Conservation (phyloP, 2,329 filamentous ascomycete genomes). For the Diaporthe australafricana region DNA sequence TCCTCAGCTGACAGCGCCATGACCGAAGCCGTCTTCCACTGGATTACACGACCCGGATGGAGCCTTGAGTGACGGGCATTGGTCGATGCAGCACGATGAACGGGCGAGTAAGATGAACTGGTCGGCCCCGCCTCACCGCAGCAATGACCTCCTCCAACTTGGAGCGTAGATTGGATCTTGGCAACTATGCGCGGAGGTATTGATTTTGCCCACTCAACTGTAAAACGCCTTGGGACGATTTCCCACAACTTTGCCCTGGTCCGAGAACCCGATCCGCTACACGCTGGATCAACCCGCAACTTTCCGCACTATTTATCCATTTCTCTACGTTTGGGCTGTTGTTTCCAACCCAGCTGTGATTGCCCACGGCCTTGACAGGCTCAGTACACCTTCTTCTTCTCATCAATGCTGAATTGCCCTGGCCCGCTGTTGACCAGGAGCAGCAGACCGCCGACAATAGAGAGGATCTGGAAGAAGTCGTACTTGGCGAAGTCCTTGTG, state of each 20-base stretch:
- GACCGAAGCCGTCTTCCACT: not conserved
- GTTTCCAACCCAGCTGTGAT: not conserved
- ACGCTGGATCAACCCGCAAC: constrained; percentile 19
- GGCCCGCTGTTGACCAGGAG: constrained; percentile 99
- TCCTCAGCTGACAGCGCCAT: not conserved
- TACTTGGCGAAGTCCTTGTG: constrained; percentile 99
- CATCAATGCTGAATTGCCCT: constrained; percentile 96
- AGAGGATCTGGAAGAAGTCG: constrained; percentile 99
- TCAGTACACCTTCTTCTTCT: constrained; percentile 99
- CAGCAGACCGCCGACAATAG: constrained; percentile 95
- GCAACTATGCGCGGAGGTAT: constrained; percentile 17
- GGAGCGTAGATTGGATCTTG: constrained; percentile 15
- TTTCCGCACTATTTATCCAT: constrained; percentile 25
- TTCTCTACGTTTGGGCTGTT: not conserved
- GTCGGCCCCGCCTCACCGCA: not conserved
- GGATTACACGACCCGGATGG: not conserved
- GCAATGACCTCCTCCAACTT: not conserved
- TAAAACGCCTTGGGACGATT: constrained; percentile 32
- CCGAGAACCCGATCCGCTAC: constrained; percentile 13
- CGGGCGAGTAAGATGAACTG: not conserved
- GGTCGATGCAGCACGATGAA: not conserved
- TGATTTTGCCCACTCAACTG: constrained; percentile 27
- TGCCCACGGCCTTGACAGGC: not conserved
- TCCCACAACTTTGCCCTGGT: constrained; percentile 22
- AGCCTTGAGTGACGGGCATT: not conserved